Evolutionary conservation across 805 yeast genomes (phyloP), one percentile per base, ranked within the genome.

Genomic region (Lachancea thermotolerans): DNA sequence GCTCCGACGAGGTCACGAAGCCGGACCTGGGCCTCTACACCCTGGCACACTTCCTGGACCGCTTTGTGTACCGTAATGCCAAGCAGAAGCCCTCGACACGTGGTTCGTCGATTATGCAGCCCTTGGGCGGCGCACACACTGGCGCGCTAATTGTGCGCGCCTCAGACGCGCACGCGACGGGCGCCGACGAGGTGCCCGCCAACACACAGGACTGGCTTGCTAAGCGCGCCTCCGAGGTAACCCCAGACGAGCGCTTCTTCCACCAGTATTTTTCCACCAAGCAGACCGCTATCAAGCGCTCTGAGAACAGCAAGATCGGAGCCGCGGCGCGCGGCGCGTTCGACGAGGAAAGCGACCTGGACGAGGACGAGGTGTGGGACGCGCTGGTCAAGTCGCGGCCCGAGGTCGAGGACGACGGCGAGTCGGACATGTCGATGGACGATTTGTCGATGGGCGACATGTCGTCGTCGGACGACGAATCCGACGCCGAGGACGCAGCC

Each of bases 61-160:
- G 95, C 65, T 93, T 95, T 68, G 96, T 93, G 34, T 93, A 93
- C 71, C 84, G 87, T 68, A 88, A 89, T 64, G 87, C 96, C 39
- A 88, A 87, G 69, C 83, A 79, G 56, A 85, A 83, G 65, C 72
- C 80, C 15, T 64, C 71, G 30, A 69, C 81, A n/a, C 81, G 85
- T 62, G 98, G 98, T 58, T 72, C 84, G 3, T 88, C 97, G 37
- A 90, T 93, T 61, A 93, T 93, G 98, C 99, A 93, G 72, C 98
- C 99, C 41, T 72, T 93, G 52, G 97, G 96, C 51, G 74, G 80
- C 1, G 53, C 64, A 6, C 56, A 53, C 33, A 81, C 86, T 16
- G 86, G 85, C 9, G 69, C 81, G 4, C 66, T 84, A 43, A 71
- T 85, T 53, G 86, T 85, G 10, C 80, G 72, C 56, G 78, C 87